Base-by-base conservation (phyloP, 352 stramenopile species). In the Globisporangium okanoganense region DNA sequence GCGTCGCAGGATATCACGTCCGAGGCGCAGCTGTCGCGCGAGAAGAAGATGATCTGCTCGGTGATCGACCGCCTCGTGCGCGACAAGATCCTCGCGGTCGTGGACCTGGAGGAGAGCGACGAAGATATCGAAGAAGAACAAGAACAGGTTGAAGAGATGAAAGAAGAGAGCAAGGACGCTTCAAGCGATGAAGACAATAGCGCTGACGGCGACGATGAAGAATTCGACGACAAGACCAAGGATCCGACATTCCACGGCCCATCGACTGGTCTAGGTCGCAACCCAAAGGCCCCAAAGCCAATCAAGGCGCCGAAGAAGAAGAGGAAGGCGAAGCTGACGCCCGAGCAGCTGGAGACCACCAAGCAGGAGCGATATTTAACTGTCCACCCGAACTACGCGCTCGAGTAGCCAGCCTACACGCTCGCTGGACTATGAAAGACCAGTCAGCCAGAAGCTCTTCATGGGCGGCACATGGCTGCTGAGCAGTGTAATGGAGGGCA, bases 1-100 rank as follows among this genome's bases (percentile, higher is more conserved):
- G 78, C 79, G 18, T 86, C 79, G 24, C 84, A 95, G 66, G 85
- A 94, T 64, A 92, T 94, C 43, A 90, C 83, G 50, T 94, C 85
- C 8, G 85, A 94, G 61, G 77, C 76, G 55, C 83, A 93, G 67
- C 69, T 94, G 9, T 76, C 72, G 29, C 73, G 75, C 5, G 85
- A 94, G 67, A 92, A 92, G 74, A 77, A 85, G 49, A 78, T 94
- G 67, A 93, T 94, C 65, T 87, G 74, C 63, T 87, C 79, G 0
- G 82, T 94, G 20, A 85, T 94, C 51, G 85, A 94, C 58, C 88
- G 88, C 40, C 65, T 94, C n/a, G 41, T 94, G 41, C 68, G 76
- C 20, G 85, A 94, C 64, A 90, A 90, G 62, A 73, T 90, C 40
- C 62, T 94, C 57, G 77, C 79, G 18, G 71, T 94, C 9, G 77